Base-by-base conservation (phyloP, 2,329 filamentous ascomycete species). In the Pseudogymnoascus sp. region DNA sequence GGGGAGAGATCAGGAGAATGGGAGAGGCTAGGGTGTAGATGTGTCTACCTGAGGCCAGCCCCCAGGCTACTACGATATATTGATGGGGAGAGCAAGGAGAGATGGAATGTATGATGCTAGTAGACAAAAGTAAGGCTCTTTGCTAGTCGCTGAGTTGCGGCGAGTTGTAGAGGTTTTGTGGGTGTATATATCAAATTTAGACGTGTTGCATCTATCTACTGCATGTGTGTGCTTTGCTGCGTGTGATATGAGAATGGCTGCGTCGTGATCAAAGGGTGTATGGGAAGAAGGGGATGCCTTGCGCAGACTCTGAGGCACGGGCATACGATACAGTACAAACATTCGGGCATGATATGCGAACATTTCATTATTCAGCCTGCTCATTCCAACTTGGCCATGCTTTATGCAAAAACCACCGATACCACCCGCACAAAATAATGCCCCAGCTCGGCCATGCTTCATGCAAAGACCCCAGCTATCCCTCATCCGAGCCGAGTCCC, bases 101-200 rank as follows among this genome's bases (percentile, higher is more conserved):
- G 43, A 50, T 14, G 18, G 16, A 20, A 28, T 50, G 43, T 50
- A 50, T 28, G 41, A 47, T 50, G 43, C 43, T 50, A 50, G 43
- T 50, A 50, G 25, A 50, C 25, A 50, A 50, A 50, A 50, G 43
- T 30, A 30, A n/a, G 43, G 22, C 43, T 41, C 38, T 30, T 50
- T 30, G 25, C 7, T 50, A 30, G 43, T 25, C 43, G 8, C 22
- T 47, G 20, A 22, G 11, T 5, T 11, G n/a, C 2, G 37, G 6
- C 38, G 18, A 7, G 38, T 14, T 20, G 20, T 25, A 22, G 39
- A 22, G 22, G 43, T 3, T 30, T n/a, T n/a, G 14, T 50, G 25
- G 43, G 14, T 50, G 43, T 50, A 50, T 30, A 50, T 6, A 50
- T 50, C 43, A 50, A 50, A 50, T 50, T 8, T 50, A 50, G 43